Evolutionary conservation across 2,329 filamentous ascomycete genomes (phyloP).

Genomic region (Xylaria hypoxylon): DNA sequence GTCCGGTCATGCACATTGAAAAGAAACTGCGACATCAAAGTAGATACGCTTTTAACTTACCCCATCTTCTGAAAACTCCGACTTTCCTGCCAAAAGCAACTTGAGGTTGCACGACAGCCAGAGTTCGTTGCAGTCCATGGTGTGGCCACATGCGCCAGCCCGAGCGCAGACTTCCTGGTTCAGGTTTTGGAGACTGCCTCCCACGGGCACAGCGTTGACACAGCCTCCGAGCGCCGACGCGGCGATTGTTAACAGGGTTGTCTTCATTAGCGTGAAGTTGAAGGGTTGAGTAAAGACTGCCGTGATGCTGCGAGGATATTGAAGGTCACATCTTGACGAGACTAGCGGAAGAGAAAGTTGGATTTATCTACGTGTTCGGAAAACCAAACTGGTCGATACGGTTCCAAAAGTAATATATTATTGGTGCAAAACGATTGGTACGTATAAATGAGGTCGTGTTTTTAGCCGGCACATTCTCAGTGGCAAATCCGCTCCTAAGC

Average conservation of each 20-base stretch:
- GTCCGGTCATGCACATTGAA: not conserved
- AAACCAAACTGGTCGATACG: not conserved
- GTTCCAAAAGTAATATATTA: slow-evolving; percentile 28
- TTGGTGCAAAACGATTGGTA: slow-evolving; percentile 24
- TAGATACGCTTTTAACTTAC: slow-evolving; percentile 21
- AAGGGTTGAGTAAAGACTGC: not conserved
- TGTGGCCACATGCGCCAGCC: slow-evolving; percentile 32
- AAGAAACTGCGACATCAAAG: not conserved
- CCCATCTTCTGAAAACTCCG: slow-evolving; percentile 20
- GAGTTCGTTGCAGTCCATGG: slow-evolving; percentile 36
- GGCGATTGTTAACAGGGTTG: slow-evolving; percentile 1
- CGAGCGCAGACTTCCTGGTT: slow-evolving; percentile 33
- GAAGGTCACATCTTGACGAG: slow-evolving; percentile 1
- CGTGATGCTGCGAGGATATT: not conserved
- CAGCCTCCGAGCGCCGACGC: slow-evolving; percentile 4
- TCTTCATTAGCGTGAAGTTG: slow-evolving; percentile 23
- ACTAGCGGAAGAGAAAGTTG: not conserved
- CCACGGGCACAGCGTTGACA: slow-evolving; percentile 28
- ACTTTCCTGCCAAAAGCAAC: slow-evolving; percentile 23
- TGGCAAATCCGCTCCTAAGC: slow-evolving; percentile 4
- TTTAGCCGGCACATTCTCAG: slow-evolving; percentile 27
- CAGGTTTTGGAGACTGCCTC: slow-evolving; percentile 28
- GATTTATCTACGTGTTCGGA: slow-evolving; percentile 10
- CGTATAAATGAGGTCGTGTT: slow-evolving; percentile 22
- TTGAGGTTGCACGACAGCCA: slow-evolving; percentile 36